Conservation (phyloP, 2,329 filamentous ascomycete species). For the Phialocephala subalpina region DNA sequence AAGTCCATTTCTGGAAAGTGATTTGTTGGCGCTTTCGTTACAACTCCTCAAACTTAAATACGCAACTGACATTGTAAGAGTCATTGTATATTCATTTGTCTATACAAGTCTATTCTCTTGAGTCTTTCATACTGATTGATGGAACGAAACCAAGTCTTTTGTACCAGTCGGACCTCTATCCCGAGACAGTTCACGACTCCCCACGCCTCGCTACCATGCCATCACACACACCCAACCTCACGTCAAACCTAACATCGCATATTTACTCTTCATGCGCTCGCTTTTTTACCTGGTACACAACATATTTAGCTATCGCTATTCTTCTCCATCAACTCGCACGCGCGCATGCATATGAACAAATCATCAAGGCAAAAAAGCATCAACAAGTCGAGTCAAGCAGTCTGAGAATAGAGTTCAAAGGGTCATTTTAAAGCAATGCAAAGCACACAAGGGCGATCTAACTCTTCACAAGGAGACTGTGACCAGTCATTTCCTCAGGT, state of each 20-base stretch:
- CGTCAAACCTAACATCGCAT: conserved; percentile 13
- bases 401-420: not conserved
- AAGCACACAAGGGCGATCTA: conserved; percentile 36
- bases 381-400: not conserved
- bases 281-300: conserved; percentile 40
- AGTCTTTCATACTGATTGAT: not conserved
- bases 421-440: conserved; percentile 10
- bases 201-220: conserved; percentile 9
- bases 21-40: no score
- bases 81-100: conserved; percentile 23
- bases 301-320: conserved; percentile 28
- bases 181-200: not conserved
- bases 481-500: conserved; percentile 91
- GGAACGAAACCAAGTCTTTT: not conserved
- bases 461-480: conserved; percentile 81
- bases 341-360: not conserved
- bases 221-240: not conserved
- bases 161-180: no score
- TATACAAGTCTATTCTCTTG: conserved; percentile 14
- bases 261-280: conserved; percentile 40
- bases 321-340: conserved; percentile 5
- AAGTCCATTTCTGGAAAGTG: no score
- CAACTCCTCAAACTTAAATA: no score
- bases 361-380: not conserved
- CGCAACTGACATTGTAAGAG: not conserved